These are phyloP conservation scores for Phyllosticta paracitricarpa DNA, from an alignment of 2,329 filamentous ascomycete genomes.

Conservation along the genomic window DNA sequence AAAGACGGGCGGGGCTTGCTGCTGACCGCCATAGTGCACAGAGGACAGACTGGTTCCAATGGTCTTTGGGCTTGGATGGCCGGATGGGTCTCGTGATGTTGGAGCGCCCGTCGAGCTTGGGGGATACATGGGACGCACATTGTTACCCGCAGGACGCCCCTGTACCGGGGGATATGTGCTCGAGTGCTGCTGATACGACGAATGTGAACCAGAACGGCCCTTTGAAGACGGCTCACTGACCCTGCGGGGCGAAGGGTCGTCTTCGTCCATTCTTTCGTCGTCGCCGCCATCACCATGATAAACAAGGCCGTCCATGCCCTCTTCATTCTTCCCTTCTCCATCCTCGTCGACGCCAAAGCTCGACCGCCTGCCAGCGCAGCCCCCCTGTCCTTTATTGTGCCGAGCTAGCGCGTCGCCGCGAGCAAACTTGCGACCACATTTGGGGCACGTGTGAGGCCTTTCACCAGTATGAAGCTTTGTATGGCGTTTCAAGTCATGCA, in stretches of 20 bases:
- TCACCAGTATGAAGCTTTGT: slow-evolving; percentile 95
- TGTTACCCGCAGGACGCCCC: slow-evolving; percentile 22
- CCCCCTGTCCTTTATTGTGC: slow-evolving; percentile 90
- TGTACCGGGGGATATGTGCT: slow-evolving; percentile 71
- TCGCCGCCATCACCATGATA: slow-evolving; percentile 47
- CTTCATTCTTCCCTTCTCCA: slow-evolving; percentile 39
- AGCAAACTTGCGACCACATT: slow-evolving; percentile 90
- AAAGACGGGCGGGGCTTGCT: slow-evolving; percentile 48
- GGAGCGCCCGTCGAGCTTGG: slow-evolving; percentile 17
- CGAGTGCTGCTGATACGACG: slow-evolving; percentile 54
- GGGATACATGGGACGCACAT: slow-evolving; percentile 25
- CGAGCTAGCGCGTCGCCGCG: slow-evolving; percentile 88
- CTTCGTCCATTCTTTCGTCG: slow-evolving; percentile 48
- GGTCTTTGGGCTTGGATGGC: slow-evolving; percentile 29
- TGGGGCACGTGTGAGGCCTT: slow-evolving; percentile 86
- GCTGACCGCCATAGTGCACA: slow-evolving; percentile 24
- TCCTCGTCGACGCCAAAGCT: slow-evolving; percentile 80
- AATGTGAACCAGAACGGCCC: slow-evolving; percentile 43
- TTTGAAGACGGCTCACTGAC: slow-evolving; percentile 66
- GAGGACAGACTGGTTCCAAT: slow-evolving; percentile 27
- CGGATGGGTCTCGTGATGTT: slow-evolving; percentile 28
- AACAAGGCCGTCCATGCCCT: slow-evolving; percentile 54
- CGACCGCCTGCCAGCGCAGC: slow-evolving; percentile 81
- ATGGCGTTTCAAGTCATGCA: slow-evolving; percentile 93
- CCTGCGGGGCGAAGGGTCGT: slow-evolving; percentile 41